Evolutionary conservation across 768 basidiomycete genomes (phyloP), one percentile per base, ranked within the genome.

Genomic region (Amanita polypyramis): DNA sequence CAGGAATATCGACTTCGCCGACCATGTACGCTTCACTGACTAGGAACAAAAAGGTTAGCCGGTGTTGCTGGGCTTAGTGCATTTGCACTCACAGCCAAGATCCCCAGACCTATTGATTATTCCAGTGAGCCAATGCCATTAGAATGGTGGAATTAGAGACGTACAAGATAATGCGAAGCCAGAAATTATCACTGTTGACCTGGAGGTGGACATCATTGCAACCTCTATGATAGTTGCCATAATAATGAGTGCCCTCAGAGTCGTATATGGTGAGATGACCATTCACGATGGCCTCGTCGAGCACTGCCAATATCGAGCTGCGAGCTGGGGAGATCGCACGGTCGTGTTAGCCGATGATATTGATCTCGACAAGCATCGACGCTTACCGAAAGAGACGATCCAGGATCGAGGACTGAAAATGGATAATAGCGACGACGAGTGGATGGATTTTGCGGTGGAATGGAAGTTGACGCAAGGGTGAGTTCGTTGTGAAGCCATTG

Each of bases 1-100:
- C 70, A 51, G 70, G 72, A 5, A 81, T 77, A 55, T 82, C 69
- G 30, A 82, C 67, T 51, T 83, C 81, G 45, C 80, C 81, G 60
- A 82, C 70, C 81, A 83, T 82, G 61, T 79, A 83, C 2, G 80
- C 81, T 69, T 83, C 81, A 60, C 80, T 82, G 65, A 83, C 80
- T 83, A 55, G 44, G 56, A 50, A 27, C 25, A 7, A 27, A 33
- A 9, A n/a, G 19, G 41, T 34, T 12, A 41, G 6, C 8, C 8
- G 21, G n/a, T 34, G 6, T 29, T n/a, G 7, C 10, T 8, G 17
- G 17, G 14, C 46, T 7, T 32, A 7, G 21, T 29, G 10, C 29
- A n/a, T 17, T 29, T 45, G 47, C 37, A 56, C 77, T 71, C 65
- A 82, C 80, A 82, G 53, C 80, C 80, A 45, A 82, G 68, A 65